A percentile compares a stretch with the other conserved stretches of the same genome.
These are phyloP conservation scores for Sarcomyxa edulis DNA, from an alignment of 768 basidiomycete genomes.

Conservation along the genomic window DNA sequence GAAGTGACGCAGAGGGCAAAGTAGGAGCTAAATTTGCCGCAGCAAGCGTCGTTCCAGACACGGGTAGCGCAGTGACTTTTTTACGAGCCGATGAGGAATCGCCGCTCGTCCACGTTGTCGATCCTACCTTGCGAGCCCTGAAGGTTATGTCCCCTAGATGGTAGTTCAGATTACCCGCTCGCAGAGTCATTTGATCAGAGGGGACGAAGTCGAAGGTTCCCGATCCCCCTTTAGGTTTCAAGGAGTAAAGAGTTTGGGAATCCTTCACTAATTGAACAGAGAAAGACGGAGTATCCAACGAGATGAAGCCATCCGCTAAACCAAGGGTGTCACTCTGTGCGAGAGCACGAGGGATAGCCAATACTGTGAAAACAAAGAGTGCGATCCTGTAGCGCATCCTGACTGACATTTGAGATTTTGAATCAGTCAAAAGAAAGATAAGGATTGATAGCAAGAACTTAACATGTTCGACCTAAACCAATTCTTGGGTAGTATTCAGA, in stretches of 20 bases:
- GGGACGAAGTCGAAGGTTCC: conserved; percentile 48
- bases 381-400: no score
- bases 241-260: conserved; percentile 51
- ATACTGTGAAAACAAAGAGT: no score
- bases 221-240: conserved; percentile 27
- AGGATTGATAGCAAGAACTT: no score
- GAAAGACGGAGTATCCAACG: conserved; percentile 41
- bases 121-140: conserved; percentile 39
- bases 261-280: conserved; percentile 45
- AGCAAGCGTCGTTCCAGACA: conserved; percentile 40
- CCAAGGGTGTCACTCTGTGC: no score
- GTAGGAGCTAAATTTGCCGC: conserved; percentile 46
- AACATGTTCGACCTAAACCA: no score
- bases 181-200: conserved; percentile 41
- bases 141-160: conserved; percentile 56
- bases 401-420: no score
- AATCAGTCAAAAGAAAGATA: no score
- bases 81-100: conserved; percentile 39
- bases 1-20: conserved; percentile 34
- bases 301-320: conserved; percentile 2
- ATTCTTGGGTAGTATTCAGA: no score
- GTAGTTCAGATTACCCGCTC: conserved; percentile 42
- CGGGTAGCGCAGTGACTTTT: conserved; percentile 29
- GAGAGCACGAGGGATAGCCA: no score
- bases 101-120: conserved; percentile 39